A percentile compares a stretch with the other conserved stretches of the same genome.
phyloP scores from a whole-genome alignment of 1,139 yeast species.

The Candida buenavistaensis region DNA sequence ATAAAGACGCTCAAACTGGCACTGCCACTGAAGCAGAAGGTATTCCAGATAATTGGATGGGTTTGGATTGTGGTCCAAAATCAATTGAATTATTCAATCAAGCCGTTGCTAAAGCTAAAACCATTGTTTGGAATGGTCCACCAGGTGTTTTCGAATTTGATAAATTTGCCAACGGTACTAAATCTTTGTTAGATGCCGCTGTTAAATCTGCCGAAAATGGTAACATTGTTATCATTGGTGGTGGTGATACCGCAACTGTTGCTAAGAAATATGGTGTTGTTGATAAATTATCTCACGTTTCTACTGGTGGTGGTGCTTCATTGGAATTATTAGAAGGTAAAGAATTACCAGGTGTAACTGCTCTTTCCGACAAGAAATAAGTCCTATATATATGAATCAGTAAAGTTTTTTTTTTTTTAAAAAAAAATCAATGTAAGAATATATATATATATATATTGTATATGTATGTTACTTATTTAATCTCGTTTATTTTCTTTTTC shows the following conservation, averaged over 20 bases:
- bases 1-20: constrained; percentile 82
- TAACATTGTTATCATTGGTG: constrained; percentile 95
- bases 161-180: constrained; percentile 85
- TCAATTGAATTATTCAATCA: constrained; percentile 71
- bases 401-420: no score
- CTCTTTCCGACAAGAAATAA: constrained; percentile 65
- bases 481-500: background rate
- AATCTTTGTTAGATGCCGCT: constrained; percentile 81
- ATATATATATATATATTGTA: no score
- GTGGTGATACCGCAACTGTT: constrained; percentile 99
- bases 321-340: constrained; percentile 97
- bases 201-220: constrained; percentile 84
- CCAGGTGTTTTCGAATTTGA: constrained; percentile 99
- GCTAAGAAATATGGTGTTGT: constrained; percentile 96
- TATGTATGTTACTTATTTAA: background rate
- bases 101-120: constrained; percentile 87
- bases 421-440: no score
- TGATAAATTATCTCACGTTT: constrained; percentile 92
- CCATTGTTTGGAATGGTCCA: constrained; percentile 99
- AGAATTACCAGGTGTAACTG: constrained; percentile 94
- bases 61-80: constrained; percentile 92
- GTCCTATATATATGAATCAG: no score
- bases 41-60: constrained; percentile 92
- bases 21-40: constrained; percentile 83
- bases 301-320: constrained; percentile 99